Evolutionary conservation across 768 basidiomycete genomes (phyloP).

Genomic region (Pleurotus giganteus): DNA sequence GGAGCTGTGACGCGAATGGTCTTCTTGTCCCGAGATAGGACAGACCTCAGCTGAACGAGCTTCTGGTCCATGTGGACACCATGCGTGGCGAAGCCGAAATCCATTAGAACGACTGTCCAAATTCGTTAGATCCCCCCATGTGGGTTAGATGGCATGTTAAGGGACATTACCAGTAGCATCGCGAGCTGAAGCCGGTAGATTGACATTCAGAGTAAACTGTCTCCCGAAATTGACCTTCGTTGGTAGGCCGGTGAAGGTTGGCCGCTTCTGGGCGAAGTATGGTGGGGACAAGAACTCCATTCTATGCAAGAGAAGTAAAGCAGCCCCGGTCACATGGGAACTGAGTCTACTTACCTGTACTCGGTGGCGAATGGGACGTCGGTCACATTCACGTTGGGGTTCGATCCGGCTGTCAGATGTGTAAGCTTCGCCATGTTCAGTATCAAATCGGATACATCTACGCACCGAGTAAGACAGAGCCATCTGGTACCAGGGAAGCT

Average conservation of each 20-base stretch:
- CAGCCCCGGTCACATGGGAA: background rate
- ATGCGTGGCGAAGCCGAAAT: constrained; percentile 42
- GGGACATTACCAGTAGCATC: constrained; percentile 24
- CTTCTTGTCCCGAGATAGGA: constrained; percentile 27
- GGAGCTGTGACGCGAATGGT: constrained; percentile 32
- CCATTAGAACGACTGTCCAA: constrained; percentile 41
- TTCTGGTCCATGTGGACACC: constrained; percentile 38
- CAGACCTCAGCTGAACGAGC: constrained; percentile 33
- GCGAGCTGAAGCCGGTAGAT: constrained; percentile 25
- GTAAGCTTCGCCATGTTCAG: background rate
- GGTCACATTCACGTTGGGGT: constrained; percentile 35
- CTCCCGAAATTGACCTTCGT: constrained; percentile 34
- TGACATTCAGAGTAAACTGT: constrained; percentile 30
- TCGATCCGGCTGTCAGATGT: constrained; percentile 36
- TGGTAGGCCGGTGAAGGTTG: constrained; percentile 31
- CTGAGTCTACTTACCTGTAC: constrained; percentile 23
- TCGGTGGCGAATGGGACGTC: constrained; percentile 25
- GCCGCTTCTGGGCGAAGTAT: constrained; percentile 35
- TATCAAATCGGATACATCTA: background rate
- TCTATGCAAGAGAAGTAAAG: constrained; percentile 13
- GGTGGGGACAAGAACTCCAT: constrained; percentile 41
- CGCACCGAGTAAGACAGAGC: constrained; percentile 25
- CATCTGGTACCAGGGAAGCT: constrained; percentile 27
- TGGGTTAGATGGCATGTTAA: too few relatives aligned
- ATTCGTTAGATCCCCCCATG: too few relatives aligned